These are phyloP conservation scores for Vitis hybrid DNA, from an alignment of 177 flowering plant genomes.

Conservation along the genomic window DNA sequence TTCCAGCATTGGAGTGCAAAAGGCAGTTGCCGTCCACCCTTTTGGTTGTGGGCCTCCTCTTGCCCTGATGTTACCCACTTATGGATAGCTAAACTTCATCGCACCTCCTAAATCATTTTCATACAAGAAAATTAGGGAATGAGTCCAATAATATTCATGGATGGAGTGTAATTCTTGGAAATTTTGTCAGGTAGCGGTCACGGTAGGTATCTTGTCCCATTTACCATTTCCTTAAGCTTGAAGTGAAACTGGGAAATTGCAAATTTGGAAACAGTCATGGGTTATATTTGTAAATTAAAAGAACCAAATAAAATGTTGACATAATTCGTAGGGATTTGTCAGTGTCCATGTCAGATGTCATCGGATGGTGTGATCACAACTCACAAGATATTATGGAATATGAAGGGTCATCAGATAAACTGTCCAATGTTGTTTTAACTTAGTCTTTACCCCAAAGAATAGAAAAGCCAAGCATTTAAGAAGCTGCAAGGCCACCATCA, in stretches of 20 bases:
- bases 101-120: too few species aligned
- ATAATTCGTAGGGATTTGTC: background rate
- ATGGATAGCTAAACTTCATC: too few species aligned
- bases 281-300: background rate
- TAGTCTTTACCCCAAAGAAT: constrained; percentile 54
- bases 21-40: too few species aligned
- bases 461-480: constrained; percentile 12
- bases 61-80: too few species aligned
- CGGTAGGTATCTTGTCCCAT: constrained; percentile 40
- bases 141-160: background rate
- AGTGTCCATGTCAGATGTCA: too few species aligned
- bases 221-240: constrained; percentile 27
- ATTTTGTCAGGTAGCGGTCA: constrained; percentile 5
- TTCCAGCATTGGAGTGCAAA: too few species aligned
- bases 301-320: background rate
- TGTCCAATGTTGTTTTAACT: constrained; percentile 17
- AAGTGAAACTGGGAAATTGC: constrained; percentile 31
- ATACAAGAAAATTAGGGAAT: too few species aligned
- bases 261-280: constrained; percentile 12
- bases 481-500: constrained; percentile 46
- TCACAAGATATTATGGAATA: background rate
- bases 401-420: background rate
- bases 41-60: too few species aligned
- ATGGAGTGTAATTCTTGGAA: background rate
- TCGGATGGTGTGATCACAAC: too few species aligned